Evolutionary conservation across 495 filamentous ascomycete genomes (phyloP), one percentile per base, ranked within the genome.

Genomic region (Aspergillus biplanus): DNA sequence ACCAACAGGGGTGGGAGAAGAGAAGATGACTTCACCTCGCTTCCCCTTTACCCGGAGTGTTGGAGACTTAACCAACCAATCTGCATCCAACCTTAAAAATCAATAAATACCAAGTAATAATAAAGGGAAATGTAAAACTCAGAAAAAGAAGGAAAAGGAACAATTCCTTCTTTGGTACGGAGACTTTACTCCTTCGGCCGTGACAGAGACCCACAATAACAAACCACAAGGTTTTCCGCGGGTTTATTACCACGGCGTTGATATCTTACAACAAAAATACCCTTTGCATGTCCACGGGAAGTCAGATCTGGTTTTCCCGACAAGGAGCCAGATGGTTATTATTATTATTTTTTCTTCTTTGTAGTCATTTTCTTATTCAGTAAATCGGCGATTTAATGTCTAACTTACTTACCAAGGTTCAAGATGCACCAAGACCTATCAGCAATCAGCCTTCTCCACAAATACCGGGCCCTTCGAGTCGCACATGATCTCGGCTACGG

Each of bases 401-500:
- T 27, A 27, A 27, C 2, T 27, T 27, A 27, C 21, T 27, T 27
- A 27, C 21, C 21, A 27, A 27, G 37, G 18, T 47, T 58, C 21
- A 18, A 42, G 7, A 34, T 1, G 15, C 33, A 37, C 52, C 52
- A 56, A 56, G n/a, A 0, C 16, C 47, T 27, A 50, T 50, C 47
- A 31, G n/a, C 5, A 56, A 16, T 37, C 47, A 11, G 16, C 13
- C 46, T 21, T 34, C 58, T 59, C 58, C 50, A 55, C 52, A 18
- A 48, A 31, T 18, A 52, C 46, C 33, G 57, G 18, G 27, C 16
- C 56, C 27, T 34, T 3, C 11, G 37, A 21, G 33, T 18, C 52
- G 54, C 58, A 62, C 55, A 57, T 58, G 58, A 62, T 62, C 54
- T 62, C 62, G 58, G 61, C 52, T 63, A 44, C 21, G 55, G 32